Conservation (phyloP, 306 rosid genomes). For the Pachyrhizus erosus region DNA sequence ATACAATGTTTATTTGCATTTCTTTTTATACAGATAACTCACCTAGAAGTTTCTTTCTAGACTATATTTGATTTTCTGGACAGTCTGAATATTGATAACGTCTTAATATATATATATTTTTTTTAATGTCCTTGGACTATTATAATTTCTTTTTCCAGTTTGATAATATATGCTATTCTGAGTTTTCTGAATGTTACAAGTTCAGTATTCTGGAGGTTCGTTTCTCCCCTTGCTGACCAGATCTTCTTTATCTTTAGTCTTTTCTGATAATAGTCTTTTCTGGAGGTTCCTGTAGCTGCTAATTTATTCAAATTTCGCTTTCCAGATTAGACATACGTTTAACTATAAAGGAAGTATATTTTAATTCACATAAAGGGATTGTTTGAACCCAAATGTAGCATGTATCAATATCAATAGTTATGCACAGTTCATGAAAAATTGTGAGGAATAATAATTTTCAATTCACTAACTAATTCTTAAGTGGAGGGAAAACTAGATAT, state of each 20-base stretch:
- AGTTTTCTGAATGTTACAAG: constrained; percentile 10
- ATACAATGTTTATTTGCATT: background rate
- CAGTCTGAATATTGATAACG: background rate
- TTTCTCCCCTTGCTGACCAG: background rate
- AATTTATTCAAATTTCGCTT: background rate
- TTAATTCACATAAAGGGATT: background rate
- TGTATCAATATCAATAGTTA: background rate
- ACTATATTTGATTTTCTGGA: background rate
- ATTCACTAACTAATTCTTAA: background rate
- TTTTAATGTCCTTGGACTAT: background rate
- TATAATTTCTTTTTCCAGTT: background rate
- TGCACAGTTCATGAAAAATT: background rate
- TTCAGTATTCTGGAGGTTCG: background rate
- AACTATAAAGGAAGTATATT: background rate
- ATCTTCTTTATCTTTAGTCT: background rate
- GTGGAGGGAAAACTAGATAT: background rate
- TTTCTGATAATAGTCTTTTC: background rate
- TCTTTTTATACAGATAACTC: background rate
- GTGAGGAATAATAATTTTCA: background rate
- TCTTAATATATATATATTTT: background rate
- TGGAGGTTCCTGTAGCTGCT: background rate
- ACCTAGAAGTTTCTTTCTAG: too few species aligned
- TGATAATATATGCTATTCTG: background rate
- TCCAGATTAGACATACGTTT: background rate
- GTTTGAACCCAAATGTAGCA: background rate